Evolutionary conservation across 1,284 basidiomycete species (phyloP).

Genomic region (Agroathelia rolfsii): DNA sequence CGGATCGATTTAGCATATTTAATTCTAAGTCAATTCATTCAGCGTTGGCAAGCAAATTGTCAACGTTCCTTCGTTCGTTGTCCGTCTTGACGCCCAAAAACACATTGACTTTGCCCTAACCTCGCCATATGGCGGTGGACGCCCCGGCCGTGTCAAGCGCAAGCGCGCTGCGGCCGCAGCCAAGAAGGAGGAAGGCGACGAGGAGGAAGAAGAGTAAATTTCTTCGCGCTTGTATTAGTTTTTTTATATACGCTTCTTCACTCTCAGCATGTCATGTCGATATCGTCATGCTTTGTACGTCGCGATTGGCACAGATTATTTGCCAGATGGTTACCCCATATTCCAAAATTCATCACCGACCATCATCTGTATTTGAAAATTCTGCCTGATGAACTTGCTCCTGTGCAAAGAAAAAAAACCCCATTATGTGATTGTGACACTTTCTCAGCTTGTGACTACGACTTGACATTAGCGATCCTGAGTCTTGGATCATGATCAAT

Average conservation of each 20-base stretch:
- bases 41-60: constrained; percentile 99
- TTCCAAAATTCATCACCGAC: constrained; percentile 43
- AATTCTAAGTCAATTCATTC: constrained; percentile 5
- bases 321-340: constrained; percentile 33
- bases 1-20: not conserved
- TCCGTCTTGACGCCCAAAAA: constrained; percentile 94
- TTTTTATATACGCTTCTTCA: too few relatives aligned
- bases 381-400: not conserved
- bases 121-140: constrained; percentile 95
- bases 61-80: constrained; percentile 98
- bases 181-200: constrained; percentile 85
- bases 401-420: not conserved
- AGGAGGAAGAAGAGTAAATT: constrained; percentile 91
- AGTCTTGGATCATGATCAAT: too few relatives aligned
- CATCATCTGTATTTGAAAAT: constrained; percentile 1
- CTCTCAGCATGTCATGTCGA: too few relatives aligned
- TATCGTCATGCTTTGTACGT: too few relatives aligned
- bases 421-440: not conserved
- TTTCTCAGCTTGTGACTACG: not conserved
- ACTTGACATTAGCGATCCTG: too few relatives aligned
- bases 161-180: constrained; percentile 94
- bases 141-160: constrained; percentile 96
- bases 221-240: too few relatives aligned
- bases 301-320: too few relatives aligned
- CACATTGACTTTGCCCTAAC: constrained; percentile 99